Evolutionary conservation across 1,284 basidiomycete genomes (phyloP).

Genomic region (Pseudozyma pruni): DNA sequence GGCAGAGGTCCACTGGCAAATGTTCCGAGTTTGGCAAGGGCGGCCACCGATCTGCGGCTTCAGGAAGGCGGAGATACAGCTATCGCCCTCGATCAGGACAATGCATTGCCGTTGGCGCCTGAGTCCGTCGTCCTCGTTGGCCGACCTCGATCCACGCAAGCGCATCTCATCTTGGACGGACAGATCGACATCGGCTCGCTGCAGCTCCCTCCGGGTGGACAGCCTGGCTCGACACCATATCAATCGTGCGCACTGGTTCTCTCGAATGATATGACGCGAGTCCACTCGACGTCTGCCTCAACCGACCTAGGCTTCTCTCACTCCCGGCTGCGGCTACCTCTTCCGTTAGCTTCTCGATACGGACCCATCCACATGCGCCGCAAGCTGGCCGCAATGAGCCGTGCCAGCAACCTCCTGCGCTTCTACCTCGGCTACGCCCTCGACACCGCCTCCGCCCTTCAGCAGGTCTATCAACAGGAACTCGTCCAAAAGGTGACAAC

Average conservation of each 20-base stretch:
- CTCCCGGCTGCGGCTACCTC: conserved; percentile 8
- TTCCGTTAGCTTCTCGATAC: conserved; percentile 12
- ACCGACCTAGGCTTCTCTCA: conserved; percentile 1
- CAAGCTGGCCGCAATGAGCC: conserved; percentile 16
- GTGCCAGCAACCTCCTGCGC: conserved; percentile 33
- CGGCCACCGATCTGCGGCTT: conserved; percentile 20
- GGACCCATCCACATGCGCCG: conserved; percentile 9
- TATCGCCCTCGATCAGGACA: conserved; percentile 10
- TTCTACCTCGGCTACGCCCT: conserved; percentile 50
- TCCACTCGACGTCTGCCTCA: conserved; percentile 1
- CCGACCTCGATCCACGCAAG: not conserved
- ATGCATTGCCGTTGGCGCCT: conserved; percentile 20
- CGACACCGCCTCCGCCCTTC: conserved; percentile 29
- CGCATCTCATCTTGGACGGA: conserved; percentile 31
- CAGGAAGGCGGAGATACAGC: conserved; percentile 21
- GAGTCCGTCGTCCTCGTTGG: conserved; percentile 30
- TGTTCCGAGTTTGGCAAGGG: conserved; percentile 14
- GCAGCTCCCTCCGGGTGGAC: not conserved
- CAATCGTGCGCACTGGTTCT: conserved; percentile 8
- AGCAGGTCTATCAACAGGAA: conserved; percentile 34
- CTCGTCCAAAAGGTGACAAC: conserved; percentile 22
- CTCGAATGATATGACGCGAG: conserved; percentile 15
- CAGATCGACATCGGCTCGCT: conserved; percentile 24
- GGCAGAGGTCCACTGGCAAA: conserved; percentile 26
- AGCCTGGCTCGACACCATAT: not conserved